Evolutionary conservation across 208 protist species (phyloP).

Genomic region (Endotrypanum monterogeii): DNA sequence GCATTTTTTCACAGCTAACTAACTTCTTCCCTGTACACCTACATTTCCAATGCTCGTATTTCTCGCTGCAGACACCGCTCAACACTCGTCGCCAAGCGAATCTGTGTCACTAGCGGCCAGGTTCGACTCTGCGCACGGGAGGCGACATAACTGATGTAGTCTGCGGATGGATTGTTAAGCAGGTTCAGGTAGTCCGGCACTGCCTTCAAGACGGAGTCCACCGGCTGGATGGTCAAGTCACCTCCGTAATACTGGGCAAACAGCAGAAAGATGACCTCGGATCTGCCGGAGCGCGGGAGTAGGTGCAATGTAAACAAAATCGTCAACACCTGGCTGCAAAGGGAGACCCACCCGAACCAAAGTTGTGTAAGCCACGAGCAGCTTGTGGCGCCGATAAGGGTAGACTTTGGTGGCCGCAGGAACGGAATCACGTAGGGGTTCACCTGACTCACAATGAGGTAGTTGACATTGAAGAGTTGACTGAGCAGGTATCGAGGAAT

Average conservation of each 20-base stretch:
- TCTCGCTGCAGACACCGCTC: constrained; percentile 46
- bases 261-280: constrained; percentile 43
- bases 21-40: background rate
- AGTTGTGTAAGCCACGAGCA: constrained; percentile 26
- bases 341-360: constrained; percentile 31
- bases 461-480: constrained; percentile 78
- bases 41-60: constrained; percentile 26
- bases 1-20: background rate
- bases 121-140: constrained; percentile 53
- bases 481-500: constrained; percentile 62
- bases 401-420: constrained; percentile 37
- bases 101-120: constrained; percentile 64
- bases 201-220: constrained; percentile 49
- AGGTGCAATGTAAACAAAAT: constrained; percentile 45
- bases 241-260: constrained; percentile 66
- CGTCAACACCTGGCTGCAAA: constrained; percentile 47
- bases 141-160: constrained; percentile 62
- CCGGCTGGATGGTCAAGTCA: constrained; percentile 69
- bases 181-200: constrained; percentile 68
- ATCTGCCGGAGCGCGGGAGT: constrained; percentile 37
- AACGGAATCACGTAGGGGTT: constrained; percentile 88
- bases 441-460: constrained; percentile 79
- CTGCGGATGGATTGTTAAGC: constrained; percentile 58
- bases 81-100: constrained; percentile 43
- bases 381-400: constrained; percentile 22